Base-by-base conservation (phyloP, 2,329 filamentous ascomycete genomes). In the Rhinocladiella similis region DNA sequence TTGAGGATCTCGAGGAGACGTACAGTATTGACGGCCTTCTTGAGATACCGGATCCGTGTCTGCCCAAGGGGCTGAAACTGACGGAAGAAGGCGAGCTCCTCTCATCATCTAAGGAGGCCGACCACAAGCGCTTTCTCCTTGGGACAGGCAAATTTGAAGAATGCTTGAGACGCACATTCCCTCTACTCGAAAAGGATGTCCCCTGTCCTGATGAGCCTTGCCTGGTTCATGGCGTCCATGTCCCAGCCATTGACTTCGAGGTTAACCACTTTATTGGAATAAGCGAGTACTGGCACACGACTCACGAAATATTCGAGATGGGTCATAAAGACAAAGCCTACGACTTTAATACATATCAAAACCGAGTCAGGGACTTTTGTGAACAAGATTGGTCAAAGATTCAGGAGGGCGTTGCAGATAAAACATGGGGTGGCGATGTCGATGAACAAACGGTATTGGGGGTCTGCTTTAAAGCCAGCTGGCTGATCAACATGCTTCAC, bases 241-340 rank as follows among this genome's bases (percentile, higher is more conserved):
- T 94, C 1, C 94, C 94, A 1, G 90, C 91, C 3, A 97, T 99
- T 62, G 94, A 99, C 70, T 99, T 97, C 68, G 88, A 94, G 60
- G 87, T 97, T 35, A 99, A 99, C 67, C 95, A 97, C 71, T 99
- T 99, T 67, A 87, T 99, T 25, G 94, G 94, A 10, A 93, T 99
- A 3, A 97, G 93, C 1, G 94, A 99, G 70, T 99, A 96, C 73
- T 99, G 94, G 93, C 94, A 99, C 72, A 96, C 93, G 0, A 99
- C 94, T 0, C 94, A 99, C 66, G 91, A 94, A 53, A 87, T 97
- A 1, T 97, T 99, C 66, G 83, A 88, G 57, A 83, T 84, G 77
- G 85, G 85, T 3, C 85, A 90, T 62, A 87, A 89, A 64, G 82
- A 86, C 64, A 87, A 90, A 63, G 85, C 89, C 0, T 99, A 97